Evolutionary conservation across 192 early-diverging fungal genomes (phyloP), one percentile per base, ranked within the genome.

Genomic region (Podila clonocystis): DNA sequence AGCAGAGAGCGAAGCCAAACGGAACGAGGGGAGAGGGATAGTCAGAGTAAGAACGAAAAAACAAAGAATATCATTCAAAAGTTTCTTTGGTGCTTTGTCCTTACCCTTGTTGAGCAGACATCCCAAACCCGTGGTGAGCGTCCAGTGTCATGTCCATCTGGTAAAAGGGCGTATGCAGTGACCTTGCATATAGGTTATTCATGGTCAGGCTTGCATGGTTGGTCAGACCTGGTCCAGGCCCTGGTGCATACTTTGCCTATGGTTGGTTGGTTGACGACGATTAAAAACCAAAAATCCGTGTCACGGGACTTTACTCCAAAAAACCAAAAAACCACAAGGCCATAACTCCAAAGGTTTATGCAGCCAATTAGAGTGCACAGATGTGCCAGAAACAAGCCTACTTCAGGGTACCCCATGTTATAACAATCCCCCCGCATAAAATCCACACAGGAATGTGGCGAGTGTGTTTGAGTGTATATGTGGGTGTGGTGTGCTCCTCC

Each of bases 81-180:
- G 26, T 2, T 66, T 66, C 72, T 58, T 73, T 34, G 33, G 9
- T 5, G 9, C 26, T 34, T 71, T 68, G 15, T 22, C 52, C 22
- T n/a, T 55, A 55, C 52, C 52, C 52, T 55, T 55, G 52, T 55
- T 55, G 52, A 24, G 20, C 6, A 24, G 52, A 9, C 52, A 55
- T 26, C 24, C 57, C 61, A 70, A 50, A 66, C 7, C 74, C 69
- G 31, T 66, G 41, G 20, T 67, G 75, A 30, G 34, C 22, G 13
- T 50, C 22, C 50, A 71, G 45, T n/a, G 64, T 49, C 62, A 68
- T 69, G 33, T 69, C 67, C 73, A 68, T 68, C 45, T 72, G 76
- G 59, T 79, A 79, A 26, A 79, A 79, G 8, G 76, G 76, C 1
- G 76, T 79, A 68, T 79, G 76, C 24, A 79, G 55, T 24, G 76